Evolutionary conservation across 192 early-diverging fungal genomes (phyloP).

Genomic region (Mortierella alpina): DNA sequence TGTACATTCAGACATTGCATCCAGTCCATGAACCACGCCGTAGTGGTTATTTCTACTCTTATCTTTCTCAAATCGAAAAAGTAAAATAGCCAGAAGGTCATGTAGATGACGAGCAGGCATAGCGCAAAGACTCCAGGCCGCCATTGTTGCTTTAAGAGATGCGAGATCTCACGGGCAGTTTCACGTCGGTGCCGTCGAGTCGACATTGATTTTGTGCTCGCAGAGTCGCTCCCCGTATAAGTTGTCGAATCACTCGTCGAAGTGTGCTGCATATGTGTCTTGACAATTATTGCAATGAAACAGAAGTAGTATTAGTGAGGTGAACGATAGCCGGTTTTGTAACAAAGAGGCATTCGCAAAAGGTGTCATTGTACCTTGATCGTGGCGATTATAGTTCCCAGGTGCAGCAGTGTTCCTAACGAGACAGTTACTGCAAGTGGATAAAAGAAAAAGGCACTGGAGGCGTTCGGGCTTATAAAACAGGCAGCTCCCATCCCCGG

Average conservation of each 20-base stretch:
- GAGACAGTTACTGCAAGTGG: conserved; percentile 30
- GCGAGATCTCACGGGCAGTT: conserved; percentile 32
- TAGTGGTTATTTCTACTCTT: not conserved
- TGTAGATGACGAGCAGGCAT: conserved; percentile 25
- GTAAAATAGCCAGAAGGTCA: conserved; percentile 45
- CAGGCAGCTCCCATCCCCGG: conserved; percentile 40
- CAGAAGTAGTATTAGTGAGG: not conserved
- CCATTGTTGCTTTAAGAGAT: conserved; percentile 41
- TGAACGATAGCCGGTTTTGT: not conserved
- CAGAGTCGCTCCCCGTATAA: not conserved
- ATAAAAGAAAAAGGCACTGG: conserved; percentile 33
- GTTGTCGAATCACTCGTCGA: conserved; percentile 16
- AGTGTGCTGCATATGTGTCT: conserved; percentile 9
- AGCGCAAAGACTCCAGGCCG: conserved; percentile 32
- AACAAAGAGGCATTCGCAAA: not conserved
- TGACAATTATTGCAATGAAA: no score
- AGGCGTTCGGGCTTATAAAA: conserved; percentile 23
- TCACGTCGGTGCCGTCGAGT: conserved; percentile 19
- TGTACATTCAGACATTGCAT: conserved; percentile 7
- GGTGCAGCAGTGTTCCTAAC: conserved; percentile 20
- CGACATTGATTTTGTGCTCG: conserved; percentile 11
- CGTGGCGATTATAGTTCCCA: conserved; percentile 32
- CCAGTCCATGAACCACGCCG: conserved; percentile 5
- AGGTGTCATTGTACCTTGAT: conserved; percentile 9
- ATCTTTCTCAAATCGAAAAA: conserved; percentile 38